A percentile compares a stretch with the other conserved stretches of the same genome.
Conservation (phyloP, 768 basidiomycete genomes). For the Mycena capillaripes region DNA sequence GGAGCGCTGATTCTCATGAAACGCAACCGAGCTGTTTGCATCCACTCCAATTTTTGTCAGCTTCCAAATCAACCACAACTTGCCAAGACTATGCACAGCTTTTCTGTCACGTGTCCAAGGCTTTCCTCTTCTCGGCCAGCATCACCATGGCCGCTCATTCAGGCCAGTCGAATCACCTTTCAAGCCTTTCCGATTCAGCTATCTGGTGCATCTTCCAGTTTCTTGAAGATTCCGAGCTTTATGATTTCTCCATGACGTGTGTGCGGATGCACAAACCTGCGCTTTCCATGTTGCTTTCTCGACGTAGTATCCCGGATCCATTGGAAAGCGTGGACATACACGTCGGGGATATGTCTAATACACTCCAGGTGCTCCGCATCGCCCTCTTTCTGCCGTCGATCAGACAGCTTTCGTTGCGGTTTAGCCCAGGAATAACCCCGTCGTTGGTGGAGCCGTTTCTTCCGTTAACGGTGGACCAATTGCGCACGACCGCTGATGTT, state of each 20-base stretch:
- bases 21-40: no score
- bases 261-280: slow-evolving; percentile 7
- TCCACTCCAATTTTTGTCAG: no score
- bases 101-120: no score
- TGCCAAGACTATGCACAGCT: no score
- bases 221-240: slow-evolving; percentile 18
- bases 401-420: neutral
- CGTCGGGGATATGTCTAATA: neutral
- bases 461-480: neutral
- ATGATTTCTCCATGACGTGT: slow-evolving; percentile 15
- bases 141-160: neutral
- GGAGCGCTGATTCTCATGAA: no score
- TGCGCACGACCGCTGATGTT: neutral
- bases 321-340: neutral
- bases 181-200: neutral
- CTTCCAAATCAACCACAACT: no score
- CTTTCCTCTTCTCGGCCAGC: neutral
- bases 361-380: slow-evolving; percentile 11
- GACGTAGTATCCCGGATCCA: slow-evolving; percentile 10
- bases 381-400: slow-evolving; percentile 11
- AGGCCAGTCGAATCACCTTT: neutral
- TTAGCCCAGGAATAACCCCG: neutral
- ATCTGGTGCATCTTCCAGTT: slow-evolving; percentile 2
- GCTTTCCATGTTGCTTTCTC: slow-evolving; percentile 1
- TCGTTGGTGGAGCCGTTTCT: neutral